Percentiles rank a stretch among this genome's conserved stretches.
Conservation (phyloP, 441 rosid genomes). For the Hura crepitans region DNA sequence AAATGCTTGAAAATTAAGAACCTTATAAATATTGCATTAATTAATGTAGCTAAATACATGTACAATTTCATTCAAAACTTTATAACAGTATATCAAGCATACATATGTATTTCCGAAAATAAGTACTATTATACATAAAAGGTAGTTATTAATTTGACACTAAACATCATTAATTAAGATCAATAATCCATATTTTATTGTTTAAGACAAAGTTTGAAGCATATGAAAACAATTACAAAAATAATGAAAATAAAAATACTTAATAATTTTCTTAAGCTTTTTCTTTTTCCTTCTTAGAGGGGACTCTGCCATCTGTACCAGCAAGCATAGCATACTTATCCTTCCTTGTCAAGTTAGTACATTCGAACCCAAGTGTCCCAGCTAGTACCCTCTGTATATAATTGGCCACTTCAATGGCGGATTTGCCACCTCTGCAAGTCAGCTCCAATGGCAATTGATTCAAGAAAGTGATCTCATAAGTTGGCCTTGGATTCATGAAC, state of each 20-base stretch:
- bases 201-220: slow-evolving; percentile 18
- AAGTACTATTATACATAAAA: neutral
- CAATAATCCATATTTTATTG: slow-evolving; percentile 20
- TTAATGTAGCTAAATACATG: neutral
- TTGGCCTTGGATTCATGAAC: slow-evolving; percentile 89
- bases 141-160: neutral
- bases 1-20: too few species aligned
- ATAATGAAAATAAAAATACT: neutral
- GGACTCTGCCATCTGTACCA: slow-evolving; percentile 84
- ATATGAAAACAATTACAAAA: slow-evolving; percentile 15
- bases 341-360: slow-evolving; percentile 80
- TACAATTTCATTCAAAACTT: neutral
- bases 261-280: too few species aligned
- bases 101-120: neutral
- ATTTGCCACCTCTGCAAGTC: slow-evolving; percentile 69
- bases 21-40: too few species aligned
- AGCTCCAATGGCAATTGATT: slow-evolving; percentile 71
- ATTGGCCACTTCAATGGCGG: slow-evolving; percentile 93
- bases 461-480: slow-evolving; percentile 83
- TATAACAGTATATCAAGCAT: neutral
- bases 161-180: slow-evolving; percentile 19
- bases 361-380: slow-evolving; percentile 81
- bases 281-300: slow-evolving; percentile 34
- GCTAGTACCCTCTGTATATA: slow-evolving; percentile 81
- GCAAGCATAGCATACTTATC: slow-evolving; percentile 85